These are phyloP conservation scores for Phyllosticta citribraziliensis DNA, from an alignment of 2,329 filamentous ascomycete genomes.

Conservation along the genomic window DNA sequence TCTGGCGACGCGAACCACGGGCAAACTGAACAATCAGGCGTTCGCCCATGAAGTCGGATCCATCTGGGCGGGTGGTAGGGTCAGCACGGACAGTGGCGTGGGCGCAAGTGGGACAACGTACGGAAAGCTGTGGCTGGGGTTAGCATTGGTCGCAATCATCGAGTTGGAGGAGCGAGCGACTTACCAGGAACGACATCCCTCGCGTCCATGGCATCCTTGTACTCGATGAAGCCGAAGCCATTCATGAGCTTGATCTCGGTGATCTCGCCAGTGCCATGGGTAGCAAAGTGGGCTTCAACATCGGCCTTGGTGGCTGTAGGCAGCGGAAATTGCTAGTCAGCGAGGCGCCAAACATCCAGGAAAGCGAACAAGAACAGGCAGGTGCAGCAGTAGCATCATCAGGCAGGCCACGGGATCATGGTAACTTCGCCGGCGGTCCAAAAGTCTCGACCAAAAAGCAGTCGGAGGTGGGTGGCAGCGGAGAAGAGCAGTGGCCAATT, in stretches of 20 bases:
- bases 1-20: conserved; percentile 67
- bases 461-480: not conserved
- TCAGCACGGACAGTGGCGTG: conserved; percentile 4
- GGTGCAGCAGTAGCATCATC: not conserved
- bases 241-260: conserved; percentile 99
- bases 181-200: conserved; percentile 96
- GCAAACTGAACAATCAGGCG: conserved; percentile 97
- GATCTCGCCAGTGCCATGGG: conserved; percentile 93
- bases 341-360: conserved; percentile 18
- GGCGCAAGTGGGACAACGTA: conserved; percentile 30
- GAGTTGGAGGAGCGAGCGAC: conserved; percentile 22
- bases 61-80: conserved; percentile 50
- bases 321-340: conserved; percentile 36
- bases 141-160: conserved; percentile 16
- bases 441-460: not conserved
- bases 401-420: not conserved
- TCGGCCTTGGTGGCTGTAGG: conserved; percentile 85
- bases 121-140: conserved; percentile 40
- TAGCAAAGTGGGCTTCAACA: conserved; percentile 89
- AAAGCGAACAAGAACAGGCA: conserved; percentile 9
- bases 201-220: conserved; percentile 96
- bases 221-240: conserved; percentile 98
- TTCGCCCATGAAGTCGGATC: conserved; percentile 95
- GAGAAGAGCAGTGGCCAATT: conserved; percentile 9
- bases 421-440: not conserved